Base-by-base conservation (phyloP, 2,329 filamentous ascomycete species). In the Albophoma yamanashiensis region DNA sequence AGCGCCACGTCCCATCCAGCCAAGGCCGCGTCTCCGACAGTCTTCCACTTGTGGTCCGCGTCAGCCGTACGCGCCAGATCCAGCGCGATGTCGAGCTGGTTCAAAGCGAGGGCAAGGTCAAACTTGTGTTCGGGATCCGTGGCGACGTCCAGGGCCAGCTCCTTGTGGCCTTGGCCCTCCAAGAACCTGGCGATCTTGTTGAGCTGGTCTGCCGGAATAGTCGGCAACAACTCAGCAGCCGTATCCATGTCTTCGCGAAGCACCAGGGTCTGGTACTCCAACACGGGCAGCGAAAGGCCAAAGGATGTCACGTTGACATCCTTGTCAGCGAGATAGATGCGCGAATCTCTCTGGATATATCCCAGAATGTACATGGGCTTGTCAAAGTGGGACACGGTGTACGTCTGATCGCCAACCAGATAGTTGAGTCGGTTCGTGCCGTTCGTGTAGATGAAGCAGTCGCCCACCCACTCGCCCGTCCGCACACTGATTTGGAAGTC, bases 401-500 rank as follows among this genome's bases (percentile, higher is more conserved):
- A 97, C 17, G 92, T 96, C 77, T 97, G 92, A 76, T 97, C 94
- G 65, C 94, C 94, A 17, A 99, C 93, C 27, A 99, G 85, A 78
- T 97, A 97, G 80, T 97, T 97, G 62, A 99, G 81, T 63, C 94
- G 89, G 80, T 97, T 97, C 12, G 92, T 96, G 73, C 84, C 89
- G 81, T 96, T 97, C 59, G 94, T 97, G 82, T 97, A 99, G 73
- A 97, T 92, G 81, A 99, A 96, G 79, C 93, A 96, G 78, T 99
- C 94, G 63, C 94, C 94, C 60, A 99, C 90, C 94, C 94, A 99
- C 78, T 96, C 90, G 67, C 93, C 94, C 25, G 93, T 97, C 65
- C 91, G 89, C 58, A 97, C 92, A 64, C 88, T 91, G 63, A 63
- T 59, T 55, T 61, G 60, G 67, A 27, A 68, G 67, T 69, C 67